Evolutionary conservation across 176 grass and related monocot species (phyloP).

Genomic region (Pharus latifolius): DNA sequence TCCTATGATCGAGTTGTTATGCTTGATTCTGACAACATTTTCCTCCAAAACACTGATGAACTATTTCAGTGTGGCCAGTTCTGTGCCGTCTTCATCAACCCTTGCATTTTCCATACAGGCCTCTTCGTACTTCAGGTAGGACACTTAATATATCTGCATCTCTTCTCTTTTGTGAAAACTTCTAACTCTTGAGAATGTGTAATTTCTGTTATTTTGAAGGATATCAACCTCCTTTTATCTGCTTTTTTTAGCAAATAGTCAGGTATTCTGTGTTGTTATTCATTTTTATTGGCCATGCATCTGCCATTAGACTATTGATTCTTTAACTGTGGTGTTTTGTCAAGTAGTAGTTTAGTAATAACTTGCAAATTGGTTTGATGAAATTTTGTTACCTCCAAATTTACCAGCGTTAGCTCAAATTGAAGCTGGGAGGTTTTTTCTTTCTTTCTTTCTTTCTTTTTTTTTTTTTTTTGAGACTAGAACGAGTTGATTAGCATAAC

Average conservation of each 20-base stretch:
- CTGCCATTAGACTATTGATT: not conserved
- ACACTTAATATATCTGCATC: not conserved
- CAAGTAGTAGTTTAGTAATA: not conserved
- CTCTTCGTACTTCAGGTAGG: constrained; percentile 92
- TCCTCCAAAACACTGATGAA: constrained; percentile 90
- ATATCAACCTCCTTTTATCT: not conserved
- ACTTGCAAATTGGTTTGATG: not conserved
- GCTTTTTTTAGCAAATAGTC: not conserved
- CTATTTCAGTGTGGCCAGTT: constrained; percentile 88
- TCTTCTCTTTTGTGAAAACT: not conserved
- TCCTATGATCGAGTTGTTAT: constrained; percentile 82
- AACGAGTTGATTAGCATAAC: too few relatives aligned
- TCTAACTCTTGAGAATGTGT: not conserved
- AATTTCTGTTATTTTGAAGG: not conserved
- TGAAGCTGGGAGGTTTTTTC: not conserved
- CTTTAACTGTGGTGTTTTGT: not conserved
- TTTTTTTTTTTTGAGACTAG: not conserved
- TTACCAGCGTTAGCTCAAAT: not conserved
- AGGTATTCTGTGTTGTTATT: not conserved
- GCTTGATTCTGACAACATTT: constrained; percentile 94
- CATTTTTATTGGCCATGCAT: not conserved
- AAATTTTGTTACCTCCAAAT: not conserved
- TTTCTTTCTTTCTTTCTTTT: not conserved
- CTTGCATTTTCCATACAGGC: constrained; percentile 93
- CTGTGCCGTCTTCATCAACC: constrained; percentile 93